Percentiles rank a stretch among this genome's conserved stretches.
These are phyloP conservation scores for Penicillium sp. DNA, from an alignment of 2,329 filamentous ascomycete genomes.

Conservation along the genomic window DNA sequence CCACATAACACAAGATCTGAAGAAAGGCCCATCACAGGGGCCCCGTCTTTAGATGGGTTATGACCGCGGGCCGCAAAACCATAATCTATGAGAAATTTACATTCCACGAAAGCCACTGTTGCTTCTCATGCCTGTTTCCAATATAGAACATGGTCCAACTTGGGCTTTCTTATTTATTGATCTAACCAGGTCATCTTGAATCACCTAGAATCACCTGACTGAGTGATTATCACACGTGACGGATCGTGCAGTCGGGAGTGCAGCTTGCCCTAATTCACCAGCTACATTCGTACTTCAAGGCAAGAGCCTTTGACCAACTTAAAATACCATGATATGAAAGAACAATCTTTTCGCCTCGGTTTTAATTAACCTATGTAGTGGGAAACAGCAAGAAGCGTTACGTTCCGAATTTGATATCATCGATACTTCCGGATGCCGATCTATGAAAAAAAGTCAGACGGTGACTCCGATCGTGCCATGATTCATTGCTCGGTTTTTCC, in stretches of 20 bases:
- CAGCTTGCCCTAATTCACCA: conserved; percentile 7
- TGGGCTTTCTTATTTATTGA: background rate
- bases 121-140: background rate
- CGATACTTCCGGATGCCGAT: background rate
- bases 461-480: background rate
- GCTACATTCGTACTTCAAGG: background rate
- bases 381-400: too few species aligned
- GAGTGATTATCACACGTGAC: conserved; percentile 6
- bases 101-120: background rate
- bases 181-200: background rate
- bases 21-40: background rate
- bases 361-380: too few species aligned
- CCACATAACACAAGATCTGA: background rate
- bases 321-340: too few species aligned
- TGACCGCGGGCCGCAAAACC: background rate
- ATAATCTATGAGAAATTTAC: background rate
- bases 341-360: too few species aligned
- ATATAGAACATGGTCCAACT: background rate
- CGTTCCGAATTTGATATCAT: background rate
- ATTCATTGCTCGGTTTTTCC: background rate
- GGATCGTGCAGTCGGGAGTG: conserved; percentile 3
- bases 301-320: too few species aligned
- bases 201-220: background rate
- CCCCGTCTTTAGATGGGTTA: background rate
- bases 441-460: background rate